Base-by-base conservation (phyloP, 1,284 basidiomycete species). In the Rhodotorula sp. region DNA sequence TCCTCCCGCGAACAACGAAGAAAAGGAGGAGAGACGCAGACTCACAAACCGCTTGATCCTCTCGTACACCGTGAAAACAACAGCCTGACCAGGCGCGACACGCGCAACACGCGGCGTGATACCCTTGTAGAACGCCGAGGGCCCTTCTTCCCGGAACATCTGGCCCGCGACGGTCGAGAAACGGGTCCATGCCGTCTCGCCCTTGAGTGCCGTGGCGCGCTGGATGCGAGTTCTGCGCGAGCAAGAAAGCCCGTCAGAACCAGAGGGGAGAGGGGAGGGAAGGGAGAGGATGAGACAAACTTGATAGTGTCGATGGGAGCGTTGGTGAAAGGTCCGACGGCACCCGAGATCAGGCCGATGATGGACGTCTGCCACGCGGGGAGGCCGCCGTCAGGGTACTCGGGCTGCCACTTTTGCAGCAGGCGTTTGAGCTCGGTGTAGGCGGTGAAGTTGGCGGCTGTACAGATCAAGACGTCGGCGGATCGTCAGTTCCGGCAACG, bases 51-150 rank as follows among this genome's bases (percentile, higher is more conserved):
- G 55, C 47, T 71, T 71, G 62, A 71, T 67, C 29, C 65, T 85
- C 83, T 96, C 93, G 78, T 95, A 95, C 39, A 95, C 92, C 52
- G 91, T 90, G 77, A 92, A 92, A 49, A 92, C 91, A 73, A 92
- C 88, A 8, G 91, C 91, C 80, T 94, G 90, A 2, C 94, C 94
- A 17, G 96, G 95, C 2, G 96, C 96, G 58, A 99, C 95, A 76
- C 96, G 88, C 74, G 97, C 84, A 52, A 99, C 94, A 65, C 96
- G 87, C 54, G 96, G 95, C 4, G 94, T 98, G 81, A 99, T 98
- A 61, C 95, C 66, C 68, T 76, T 74, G 63, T 74, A 74, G 55
- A 76, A 72, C 20, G 73, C 72, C 34, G 51, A 53, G 6, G 66
- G 68, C 1, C 70, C 94, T 62, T 99, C 96, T 78, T 89, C 86